Base-by-base conservation (phyloP, 2,329 filamentous ascomycete species). In the Talaromyces atroroseus region DNA sequence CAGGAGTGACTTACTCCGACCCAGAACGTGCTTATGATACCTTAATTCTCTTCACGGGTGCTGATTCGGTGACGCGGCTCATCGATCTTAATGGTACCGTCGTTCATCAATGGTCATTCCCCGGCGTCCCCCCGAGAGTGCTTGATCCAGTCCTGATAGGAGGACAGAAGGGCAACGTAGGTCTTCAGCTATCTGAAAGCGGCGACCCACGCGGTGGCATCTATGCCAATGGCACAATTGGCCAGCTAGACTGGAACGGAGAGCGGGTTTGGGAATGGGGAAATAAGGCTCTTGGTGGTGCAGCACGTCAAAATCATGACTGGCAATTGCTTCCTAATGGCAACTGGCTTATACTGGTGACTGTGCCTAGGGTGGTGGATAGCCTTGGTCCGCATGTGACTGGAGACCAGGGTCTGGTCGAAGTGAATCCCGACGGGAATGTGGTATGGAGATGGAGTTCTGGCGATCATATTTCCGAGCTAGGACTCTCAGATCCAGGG, bases 311-410 rank as follows among this genome's bases (percentile, higher is more conserved):
- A 11, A 48, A 48, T 32, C 46, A 48, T 26, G 46, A 48, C 46
- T 48, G 46, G 46, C 46, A 48, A n/a, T 32, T 48, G 23, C 46
- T 48, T 24, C 46, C 46, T 29, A 48, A 48, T 26, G 46, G 24
- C 21, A 26, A 48, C 24, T 48, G 46, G 46, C 21, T 48, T 23
- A 32, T 48, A 26, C 24, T 48, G n/a, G 46, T 48, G 46, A 26
- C 24, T 48, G 46, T 26, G 24, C 46, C 46, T 7, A 26, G 46
- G 23, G 46, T 48, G n/a, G 21, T 48, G 8, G 46, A 48, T 5
- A 26, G 16, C n/a, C 46, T 48, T 24, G 46, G 46, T 2, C 46
- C 46, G 46, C 10, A 29, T 4, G 21, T 26, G 23, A 48, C 24
- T 32, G 46, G 21, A 32, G 46, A 48, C 24, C 46, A 48, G 24